phyloP scores from a whole-genome alignment of 495 filamentous ascomycete genomes.

The Neurospora pannonica region DNA sequence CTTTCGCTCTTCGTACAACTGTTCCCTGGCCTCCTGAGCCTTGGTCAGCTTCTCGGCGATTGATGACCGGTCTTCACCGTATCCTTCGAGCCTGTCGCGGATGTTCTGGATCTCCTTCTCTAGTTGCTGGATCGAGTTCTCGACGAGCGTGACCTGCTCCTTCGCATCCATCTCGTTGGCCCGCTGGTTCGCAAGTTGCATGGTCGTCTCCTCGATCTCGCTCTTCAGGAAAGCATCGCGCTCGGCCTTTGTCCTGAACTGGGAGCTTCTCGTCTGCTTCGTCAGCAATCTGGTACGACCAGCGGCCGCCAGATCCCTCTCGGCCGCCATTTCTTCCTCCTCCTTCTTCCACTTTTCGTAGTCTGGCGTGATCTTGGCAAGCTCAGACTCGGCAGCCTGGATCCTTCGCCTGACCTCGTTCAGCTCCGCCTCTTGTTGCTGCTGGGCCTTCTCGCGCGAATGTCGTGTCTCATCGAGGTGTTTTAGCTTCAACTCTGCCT shows the following conservation, averaged over 20 bases:
- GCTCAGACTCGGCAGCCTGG: conserved; percentile 61
- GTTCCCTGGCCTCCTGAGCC: conserved; percentile 73
- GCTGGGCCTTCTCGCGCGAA: conserved; percentile 59
- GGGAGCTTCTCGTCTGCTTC: conserved; percentile 86
- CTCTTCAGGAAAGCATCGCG: conserved; percentile 74
- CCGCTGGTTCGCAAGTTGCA: conserved; percentile 65
- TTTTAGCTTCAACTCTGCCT: conserved; percentile 78
- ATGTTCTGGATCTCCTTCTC: conserved; percentile 64
- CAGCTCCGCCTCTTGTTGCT: conserved; percentile 63
- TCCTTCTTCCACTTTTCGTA: conserved; percentile 65
- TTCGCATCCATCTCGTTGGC: conserved; percentile 71
- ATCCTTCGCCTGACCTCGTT: conserved; percentile 67
- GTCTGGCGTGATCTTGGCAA: conserved; percentile 60
- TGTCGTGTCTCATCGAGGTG: conserved; percentile 70
- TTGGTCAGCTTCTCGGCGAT: conserved; percentile 63
- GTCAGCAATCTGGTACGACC: conserved; percentile 73
- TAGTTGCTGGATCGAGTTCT: conserved; percentile 57
- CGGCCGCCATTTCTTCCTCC: conserved; percentile 57
- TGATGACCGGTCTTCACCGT: conserved; percentile 59
- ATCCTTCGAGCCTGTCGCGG: conserved; percentile 66
- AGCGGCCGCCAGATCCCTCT: conserved; percentile 67
- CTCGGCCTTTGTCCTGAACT: conserved; percentile 80
- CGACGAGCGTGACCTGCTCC: conserved; percentile 72
- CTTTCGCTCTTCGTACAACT: conserved; percentile 80
- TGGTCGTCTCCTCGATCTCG: conserved; percentile 73